Conservation (phyloP, 2,329 filamentous ascomycete species). For the Pseudogymnoascus sp. region DNA sequence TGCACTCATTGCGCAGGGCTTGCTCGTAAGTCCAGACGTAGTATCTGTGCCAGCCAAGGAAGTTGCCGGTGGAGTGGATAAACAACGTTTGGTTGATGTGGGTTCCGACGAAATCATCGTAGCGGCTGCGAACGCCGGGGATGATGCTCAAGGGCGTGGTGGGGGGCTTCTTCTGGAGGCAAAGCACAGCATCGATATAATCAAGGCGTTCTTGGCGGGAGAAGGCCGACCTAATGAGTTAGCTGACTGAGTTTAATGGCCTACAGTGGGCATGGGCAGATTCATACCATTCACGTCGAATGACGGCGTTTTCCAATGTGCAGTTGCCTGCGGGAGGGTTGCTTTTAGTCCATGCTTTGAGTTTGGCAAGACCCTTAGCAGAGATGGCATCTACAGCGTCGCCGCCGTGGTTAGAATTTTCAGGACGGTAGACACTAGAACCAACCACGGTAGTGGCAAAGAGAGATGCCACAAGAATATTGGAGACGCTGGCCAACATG, state of each 20-base stretch:
- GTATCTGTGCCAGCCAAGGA: slow-evolving; percentile 40
- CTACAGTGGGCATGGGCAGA: neutral
- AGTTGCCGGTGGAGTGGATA: slow-evolving; percentile 27
- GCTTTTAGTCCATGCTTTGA: neutral
- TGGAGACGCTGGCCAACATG: neutral
- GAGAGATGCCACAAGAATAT: neutral
- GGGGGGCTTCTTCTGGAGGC: slow-evolving; percentile 29
- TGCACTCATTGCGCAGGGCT: slow-evolving; percentile 36
- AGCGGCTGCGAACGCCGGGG: slow-evolving; percentile 30
- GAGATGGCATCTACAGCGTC: neutral
- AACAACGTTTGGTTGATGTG: slow-evolving; percentile 31
- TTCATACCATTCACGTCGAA: slow-evolving; percentile 38
- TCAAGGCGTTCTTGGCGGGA: slow-evolving; percentile 18
- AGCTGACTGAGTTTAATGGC: neutral
- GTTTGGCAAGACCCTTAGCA: neutral
- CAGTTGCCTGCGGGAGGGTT: slow-evolving; percentile 22
- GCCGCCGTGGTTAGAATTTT: neutral
- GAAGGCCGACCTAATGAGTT: slow-evolving; percentile 16
- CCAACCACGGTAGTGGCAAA: neutral
- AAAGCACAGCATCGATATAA: slow-evolving; percentile 35
- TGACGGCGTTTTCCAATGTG: slow-evolving; percentile 31
- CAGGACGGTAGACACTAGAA: neutral
- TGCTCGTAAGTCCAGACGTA: slow-evolving; percentile 37
- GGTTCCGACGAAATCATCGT: slow-evolving; percentile 34
- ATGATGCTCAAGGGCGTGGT: slow-evolving; percentile 26